A percentile compares a stretch with the other conserved stretches of the same genome.
Evolutionary conservation across 352 stramenopile species (phyloP).

Genomic region (Globisporangium spinosum): DNA sequence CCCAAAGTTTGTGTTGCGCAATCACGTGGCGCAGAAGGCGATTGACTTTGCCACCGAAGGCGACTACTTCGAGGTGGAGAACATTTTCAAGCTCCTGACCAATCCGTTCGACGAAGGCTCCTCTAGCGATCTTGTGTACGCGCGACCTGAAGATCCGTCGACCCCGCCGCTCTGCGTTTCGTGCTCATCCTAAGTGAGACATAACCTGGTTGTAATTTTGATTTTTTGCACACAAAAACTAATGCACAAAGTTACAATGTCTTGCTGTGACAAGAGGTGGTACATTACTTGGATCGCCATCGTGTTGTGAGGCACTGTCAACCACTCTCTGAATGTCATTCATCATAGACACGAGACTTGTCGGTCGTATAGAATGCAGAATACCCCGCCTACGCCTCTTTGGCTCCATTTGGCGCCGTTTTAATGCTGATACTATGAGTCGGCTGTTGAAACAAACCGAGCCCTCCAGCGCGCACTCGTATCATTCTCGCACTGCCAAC

Average conservation of each 20-base stretch:
- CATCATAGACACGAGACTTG: not conserved
- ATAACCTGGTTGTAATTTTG: not conserved
- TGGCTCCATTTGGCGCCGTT: not conserved
- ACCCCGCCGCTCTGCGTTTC: slow-evolving; percentile 66
- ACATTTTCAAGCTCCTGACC: slow-evolving; percentile 69
- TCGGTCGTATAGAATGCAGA: not conserved
- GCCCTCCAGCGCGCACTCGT: not conserved
- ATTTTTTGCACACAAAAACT: not conserved
- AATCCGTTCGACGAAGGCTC: slow-evolving; percentile 62
- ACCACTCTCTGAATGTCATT: not conserved
- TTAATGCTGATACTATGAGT: not conserved
- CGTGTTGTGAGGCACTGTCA: not conserved
- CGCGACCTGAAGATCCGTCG: slow-evolving; percentile 46
- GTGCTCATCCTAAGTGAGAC: slow-evolving; percentile 61
- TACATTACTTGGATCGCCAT: not conserved
- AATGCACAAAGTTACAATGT: not conserved
- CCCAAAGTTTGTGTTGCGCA: slow-evolving; percentile 83
- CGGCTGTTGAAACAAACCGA: not conserved
- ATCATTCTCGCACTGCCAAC: not conserved
- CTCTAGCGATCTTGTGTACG: slow-evolving; percentile 39
- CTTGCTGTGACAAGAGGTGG: not conserved
- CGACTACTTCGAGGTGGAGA: slow-evolving; percentile 58
- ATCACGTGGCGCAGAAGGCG: slow-evolving; percentile 86
- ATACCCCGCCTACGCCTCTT: not conserved
- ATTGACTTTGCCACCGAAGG: slow-evolving; percentile 78